Percentiles rank a stretch among this genome's conserved stretches.
Conservation (phyloP, 805 yeast species). For the Kodamaea neixiangensis region DNA sequence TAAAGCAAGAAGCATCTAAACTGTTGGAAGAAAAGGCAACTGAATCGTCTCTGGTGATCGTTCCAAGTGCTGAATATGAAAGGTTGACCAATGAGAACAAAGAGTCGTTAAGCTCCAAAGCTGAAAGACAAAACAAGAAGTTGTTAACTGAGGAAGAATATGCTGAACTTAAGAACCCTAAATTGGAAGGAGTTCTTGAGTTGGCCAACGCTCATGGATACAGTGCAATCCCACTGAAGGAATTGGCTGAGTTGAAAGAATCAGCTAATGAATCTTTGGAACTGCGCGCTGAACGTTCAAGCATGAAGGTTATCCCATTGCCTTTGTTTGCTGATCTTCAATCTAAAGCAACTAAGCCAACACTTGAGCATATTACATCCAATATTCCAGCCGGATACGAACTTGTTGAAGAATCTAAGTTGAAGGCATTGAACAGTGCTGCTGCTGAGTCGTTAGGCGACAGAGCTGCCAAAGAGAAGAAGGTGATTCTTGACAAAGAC, state of each 20-base stretch:
- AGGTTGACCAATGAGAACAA: slow-evolving; percentile 46
- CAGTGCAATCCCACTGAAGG: slow-evolving; percentile 7
- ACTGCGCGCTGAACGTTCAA: slow-evolving; percentile 12
- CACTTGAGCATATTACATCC: slow-evolving; percentile 17
- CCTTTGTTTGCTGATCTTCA: slow-evolving; percentile 23
- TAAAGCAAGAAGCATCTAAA: slow-evolving; percentile 19
- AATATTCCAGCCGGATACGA: slow-evolving; percentile 11
- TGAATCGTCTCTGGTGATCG: slow-evolving; percentile 12
- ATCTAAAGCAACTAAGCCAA: slow-evolving; percentile 34
- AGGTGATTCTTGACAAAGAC: slow-evolving; percentile 1
- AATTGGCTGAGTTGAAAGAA: slow-evolving; percentile 8
- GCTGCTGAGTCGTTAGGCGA: slow-evolving; percentile 3
- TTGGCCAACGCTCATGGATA: slow-evolving; percentile 8
- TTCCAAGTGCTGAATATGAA: slow-evolving; percentile 31
- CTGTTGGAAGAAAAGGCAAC: slow-evolving; percentile 13
- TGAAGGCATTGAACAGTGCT: slow-evolving; percentile 1
- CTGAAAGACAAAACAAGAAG: slow-evolving; percentile 17
- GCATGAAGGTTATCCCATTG: slow-evolving; percentile 8
- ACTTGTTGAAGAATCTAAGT: slow-evolving; percentile 5
- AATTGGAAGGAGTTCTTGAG: slow-evolving; percentile 12
- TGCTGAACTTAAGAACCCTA: slow-evolving; percentile 17
- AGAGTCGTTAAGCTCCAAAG: slow-evolving; percentile 19
- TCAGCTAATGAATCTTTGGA: slow-evolving; percentile 16
- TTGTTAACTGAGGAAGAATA: slow-evolving; percentile 21
- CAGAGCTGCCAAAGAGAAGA: slow-evolving; percentile 7